Base-by-base conservation (phyloP, 345 rosid genomes). In the Eucalyptus globulus region DNA sequence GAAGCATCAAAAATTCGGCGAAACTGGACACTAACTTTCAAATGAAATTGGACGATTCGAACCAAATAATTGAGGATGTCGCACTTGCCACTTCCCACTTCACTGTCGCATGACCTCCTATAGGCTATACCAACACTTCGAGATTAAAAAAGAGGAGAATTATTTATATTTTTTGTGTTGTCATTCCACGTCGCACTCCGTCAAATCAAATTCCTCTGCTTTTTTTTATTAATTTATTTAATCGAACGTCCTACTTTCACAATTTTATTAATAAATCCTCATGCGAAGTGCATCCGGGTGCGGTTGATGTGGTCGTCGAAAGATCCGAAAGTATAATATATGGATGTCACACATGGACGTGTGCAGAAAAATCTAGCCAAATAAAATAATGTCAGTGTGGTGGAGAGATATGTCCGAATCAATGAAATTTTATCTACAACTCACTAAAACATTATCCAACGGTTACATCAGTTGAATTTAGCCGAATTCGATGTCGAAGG, bases 401-500 rank as follows among this genome's bases (percentile, higher is more conserved):
- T 8, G 72, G 19, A 17, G 17, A 65, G 26, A 21, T 53, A 53
- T n/a, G 72, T n/a, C 34, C 37, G 34, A 65, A 7, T 65, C 31
- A 17, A 56, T 4, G 1, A 26, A 56, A 56, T 4, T 56, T 56
- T 10, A 56, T 11, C 62, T 9, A 56, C 62, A 0, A 2, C 69
- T 3, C 69, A 27, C 2, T 27, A 27, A 13, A 29, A 29, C 31
- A 62, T 69, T 16, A 31, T 72, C 81, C 81, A 72, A 37, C 1
- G 4, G 26, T 9, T 5, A 19, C 26, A 3, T 37, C 13, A 3
- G 0, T 34, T 72, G 45, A 22, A 34, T 72, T 17, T 72, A 19
- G 45, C 5, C 2, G 6, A 37, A 37, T 37, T 37, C 0, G 27
- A 72, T 6, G 14, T 21, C 2, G 5, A 6, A 37, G 26, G 8